Evolutionary conservation across 768 basidiomycete species (phyloP), one percentile per base, ranked within the genome.

Genomic region (Austroboletus festivus): DNA sequence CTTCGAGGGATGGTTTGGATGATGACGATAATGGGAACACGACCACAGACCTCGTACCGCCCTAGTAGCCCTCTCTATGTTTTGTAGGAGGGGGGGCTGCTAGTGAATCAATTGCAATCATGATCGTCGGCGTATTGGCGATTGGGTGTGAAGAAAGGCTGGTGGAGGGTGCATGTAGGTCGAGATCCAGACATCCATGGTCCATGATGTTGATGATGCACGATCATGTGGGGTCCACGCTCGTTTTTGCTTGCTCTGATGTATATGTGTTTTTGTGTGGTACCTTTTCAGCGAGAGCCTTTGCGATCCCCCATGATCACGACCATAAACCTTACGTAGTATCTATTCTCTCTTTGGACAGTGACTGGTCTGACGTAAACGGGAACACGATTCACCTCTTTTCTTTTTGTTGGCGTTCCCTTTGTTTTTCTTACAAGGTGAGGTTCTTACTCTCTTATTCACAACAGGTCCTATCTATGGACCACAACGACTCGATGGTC

Each of bases 291-390:
- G 51, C 47, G 52, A 51, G 51, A 54, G 50, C 33, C 26, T 5
- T 11, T 5, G 48, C 50, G 41, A 62, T 50, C 47, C 33, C 50
- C 47, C 51, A n/a, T n/a, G n/a, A n/a, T n/a, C 52, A 53, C 16
- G 12, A 28, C 33, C 47, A 63, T 55, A 47, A 58, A 52, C 54
- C 55, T 53, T 60, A 65, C 64, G 43, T 65, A 68, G 68, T 34
- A 13, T 34, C 16, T 34, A 13, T 34, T 34, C 33, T 66, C 61
- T 44, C 56, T 56, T 51, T 44, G 58, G 65, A 65, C 63, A 47
- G n/a, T 48, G 48, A 44, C 46, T 42, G 48, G 44, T n/a, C n/a
- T 57, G 49, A 50, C 48, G 39, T 49, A 47, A 59, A 46, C 55
- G n/a, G n/a, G n/a, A n/a, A n/a, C n/a, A n/a, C n/a, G n/a, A n/a